phyloP scores from a whole-genome alignment of 2,329 filamentous ascomycete genomes.

The Rugonectria rugulosa region DNA sequence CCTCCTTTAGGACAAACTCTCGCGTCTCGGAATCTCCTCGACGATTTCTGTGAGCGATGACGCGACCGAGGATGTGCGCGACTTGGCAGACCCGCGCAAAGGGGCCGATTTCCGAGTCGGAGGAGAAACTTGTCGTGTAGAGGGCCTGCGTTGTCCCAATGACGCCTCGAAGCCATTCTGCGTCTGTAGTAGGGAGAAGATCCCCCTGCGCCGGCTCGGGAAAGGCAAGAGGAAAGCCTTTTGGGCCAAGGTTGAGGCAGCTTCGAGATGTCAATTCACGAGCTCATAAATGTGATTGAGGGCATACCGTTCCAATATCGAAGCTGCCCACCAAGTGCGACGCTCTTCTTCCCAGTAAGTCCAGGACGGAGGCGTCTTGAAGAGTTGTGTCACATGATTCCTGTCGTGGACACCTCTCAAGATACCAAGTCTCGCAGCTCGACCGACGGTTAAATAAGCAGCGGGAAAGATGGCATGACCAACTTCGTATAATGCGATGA shows the following conservation, averaged over 20 bases:
- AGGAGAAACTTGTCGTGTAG: constrained; percentile 1
- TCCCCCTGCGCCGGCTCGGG: constrained; percentile 7
- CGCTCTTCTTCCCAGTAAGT: constrained; percentile 13
- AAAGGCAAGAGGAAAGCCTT: not conserved
- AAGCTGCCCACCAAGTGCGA: constrained; percentile 9
- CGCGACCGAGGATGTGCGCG: constrained; percentile 4
- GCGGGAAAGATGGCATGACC: constrained; percentile 1
- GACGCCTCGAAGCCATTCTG: not conserved
- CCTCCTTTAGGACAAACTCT: not conserved
- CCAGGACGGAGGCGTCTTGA: constrained; percentile 5
- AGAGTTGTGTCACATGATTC: constrained; percentile 1
- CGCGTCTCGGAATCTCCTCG: not conserved
- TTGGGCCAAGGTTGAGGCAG: constrained; percentile 1
- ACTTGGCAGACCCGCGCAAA: constrained; percentile 2
- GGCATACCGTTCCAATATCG: constrained; percentile 5
- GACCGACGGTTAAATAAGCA: not conserved
- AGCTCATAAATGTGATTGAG: too few relatives aligned
- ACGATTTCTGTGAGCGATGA: constrained; percentile 5
- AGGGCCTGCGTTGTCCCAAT: constrained; percentile 11
- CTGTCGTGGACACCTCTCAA: constrained; percentile 6
- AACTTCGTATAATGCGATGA: not conserved
- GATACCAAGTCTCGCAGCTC: not conserved
- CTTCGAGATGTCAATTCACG: not conserved
- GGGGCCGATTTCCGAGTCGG: not conserved
- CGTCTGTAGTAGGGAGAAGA: constrained; percentile 2